Evolutionary conservation across 208 protist species (phyloP).

Genomic region (Wallacemonas rigidus): DNA sequence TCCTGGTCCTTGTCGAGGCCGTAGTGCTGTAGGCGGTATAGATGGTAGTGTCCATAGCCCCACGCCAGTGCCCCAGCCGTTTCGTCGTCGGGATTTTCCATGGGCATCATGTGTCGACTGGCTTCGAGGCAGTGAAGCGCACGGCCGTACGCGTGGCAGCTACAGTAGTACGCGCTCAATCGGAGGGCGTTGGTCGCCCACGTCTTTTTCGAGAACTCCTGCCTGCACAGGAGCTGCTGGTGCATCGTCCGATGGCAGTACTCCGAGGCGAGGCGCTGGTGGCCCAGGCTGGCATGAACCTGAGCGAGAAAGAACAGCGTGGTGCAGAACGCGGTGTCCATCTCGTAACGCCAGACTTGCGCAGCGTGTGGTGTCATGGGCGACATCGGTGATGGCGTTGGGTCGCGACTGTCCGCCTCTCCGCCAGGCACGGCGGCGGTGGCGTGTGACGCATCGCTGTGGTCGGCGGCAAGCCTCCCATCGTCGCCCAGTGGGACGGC

Average conservation of each 20-base stretch:
- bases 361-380: background rate
- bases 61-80: constrained; percentile 66
- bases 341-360: constrained; percentile 53
- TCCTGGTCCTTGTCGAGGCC: constrained; percentile 25
- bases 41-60: constrained; percentile 75
- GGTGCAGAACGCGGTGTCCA: constrained; percentile 73
- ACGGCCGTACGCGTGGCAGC: constrained; percentile 63
- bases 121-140: constrained; percentile 85
- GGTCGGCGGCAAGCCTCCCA: constrained; percentile 37
- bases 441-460: constrained; percentile 20
- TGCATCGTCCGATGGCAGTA: constrained; percentile 91
- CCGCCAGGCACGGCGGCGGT: background rate
- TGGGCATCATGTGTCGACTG: constrained; percentile 76
- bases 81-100: constrained; percentile 38
- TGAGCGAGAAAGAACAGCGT: constrained; percentile 91
- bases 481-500: constrained; percentile 49
- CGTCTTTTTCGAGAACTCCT: constrained; percentile 73
- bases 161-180: constrained; percentile 81
- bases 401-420: too few species aligned
- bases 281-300: constrained; percentile 53
- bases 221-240: constrained; percentile 72
- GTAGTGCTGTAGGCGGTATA: constrained; percentile 78
- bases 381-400: too few species aligned
- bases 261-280: constrained; percentile 50
- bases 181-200: constrained; percentile 89